These are phyloP conservation scores for Hypoxylon sp. DNA, from an alignment of 2,329 filamentous ascomycete species.

Conservation along the genomic window DNA sequence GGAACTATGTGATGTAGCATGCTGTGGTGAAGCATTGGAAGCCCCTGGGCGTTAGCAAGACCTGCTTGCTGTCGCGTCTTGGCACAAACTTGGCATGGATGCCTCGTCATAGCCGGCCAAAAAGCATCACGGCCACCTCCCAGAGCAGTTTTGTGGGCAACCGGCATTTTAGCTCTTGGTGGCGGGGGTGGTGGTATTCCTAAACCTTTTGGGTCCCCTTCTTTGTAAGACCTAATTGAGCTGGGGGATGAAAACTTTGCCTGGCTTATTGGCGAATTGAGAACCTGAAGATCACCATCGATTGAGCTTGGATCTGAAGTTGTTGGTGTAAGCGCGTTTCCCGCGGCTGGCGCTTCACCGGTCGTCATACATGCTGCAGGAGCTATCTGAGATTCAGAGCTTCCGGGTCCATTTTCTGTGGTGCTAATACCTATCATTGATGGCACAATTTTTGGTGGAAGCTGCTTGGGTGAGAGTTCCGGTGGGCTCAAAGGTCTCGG, in stretches of 20 bases:
- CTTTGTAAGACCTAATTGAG: constrained; percentile 10
- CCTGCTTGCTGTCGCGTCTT: constrained; percentile 53
- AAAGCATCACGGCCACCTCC: constrained; percentile 22
- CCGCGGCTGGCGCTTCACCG: constrained; percentile 22
- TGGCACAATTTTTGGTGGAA: constrained; percentile 48
- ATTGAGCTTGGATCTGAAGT: constrained; percentile 5
- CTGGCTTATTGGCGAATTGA: constrained; percentile 26
- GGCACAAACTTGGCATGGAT: constrained; percentile 52
- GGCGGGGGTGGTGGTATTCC: constrained; percentile 46
- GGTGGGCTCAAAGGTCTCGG: constrained; percentile 52
- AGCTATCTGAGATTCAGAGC: constrained; percentile 2
- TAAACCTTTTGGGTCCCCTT: constrained; percentile 24
- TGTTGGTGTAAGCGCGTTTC: constrained; percentile 20
- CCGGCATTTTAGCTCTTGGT: constrained; percentile 26
- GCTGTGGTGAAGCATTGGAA: constrained; percentile 48
- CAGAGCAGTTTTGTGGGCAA: constrained; percentile 15
- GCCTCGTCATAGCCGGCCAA: constrained; percentile 44
- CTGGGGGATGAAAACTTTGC: constrained; percentile 14
- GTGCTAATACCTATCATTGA: constrained; percentile 18
- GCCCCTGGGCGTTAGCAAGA: constrained; percentile 48
- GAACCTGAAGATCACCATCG: constrained; percentile 23
- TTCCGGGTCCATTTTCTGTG: constrained; percentile 4
- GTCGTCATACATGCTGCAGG: constrained; percentile 24
- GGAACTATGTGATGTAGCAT: constrained; percentile 47
- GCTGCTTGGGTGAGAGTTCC: constrained; percentile 57